Conservation (phyloP, 2,329 filamentous ascomycete species). For the Chaetothyriales sp. region DNA sequence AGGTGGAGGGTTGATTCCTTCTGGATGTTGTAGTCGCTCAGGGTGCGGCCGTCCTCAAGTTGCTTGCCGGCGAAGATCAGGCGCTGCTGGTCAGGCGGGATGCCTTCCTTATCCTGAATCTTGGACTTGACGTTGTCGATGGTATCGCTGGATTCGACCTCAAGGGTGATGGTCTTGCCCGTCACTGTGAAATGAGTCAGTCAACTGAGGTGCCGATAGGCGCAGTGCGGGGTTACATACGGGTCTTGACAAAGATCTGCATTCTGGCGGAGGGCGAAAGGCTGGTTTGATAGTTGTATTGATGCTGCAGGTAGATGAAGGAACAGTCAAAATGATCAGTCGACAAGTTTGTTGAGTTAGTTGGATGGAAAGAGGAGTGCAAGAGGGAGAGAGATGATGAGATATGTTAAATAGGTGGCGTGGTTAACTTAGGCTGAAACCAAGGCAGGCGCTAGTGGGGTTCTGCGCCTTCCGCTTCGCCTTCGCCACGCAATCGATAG, state of each 20-base stretch:
- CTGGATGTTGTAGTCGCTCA: constrained; percentile 43
- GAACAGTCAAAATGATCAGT: constrained; percentile 4
- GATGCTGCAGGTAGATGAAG: constrained; percentile 9
- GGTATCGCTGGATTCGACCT: constrained; percentile 34
- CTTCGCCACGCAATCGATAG: neutral
- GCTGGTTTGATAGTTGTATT: constrained; percentile 9
- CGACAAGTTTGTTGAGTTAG: neutral
- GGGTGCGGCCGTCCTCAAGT: constrained; percentile 41
- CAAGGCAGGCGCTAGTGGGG: neutral
- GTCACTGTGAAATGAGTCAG: constrained; percentile 37
- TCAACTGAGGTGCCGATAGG: constrained; percentile 11
- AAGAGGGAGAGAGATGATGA: constrained; percentile 9
- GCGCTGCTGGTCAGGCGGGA: constrained; percentile 43
- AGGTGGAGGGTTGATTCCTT: constrained; percentile 56
- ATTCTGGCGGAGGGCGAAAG: constrained; percentile 38
- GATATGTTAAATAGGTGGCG: constrained; percentile 2
- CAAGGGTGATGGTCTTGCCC: constrained; percentile 40
- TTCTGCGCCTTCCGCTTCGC: neutral
- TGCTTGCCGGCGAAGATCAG: constrained; percentile 45
- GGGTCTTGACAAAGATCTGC: constrained; percentile 98
- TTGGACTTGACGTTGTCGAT: constrained; percentile 44
- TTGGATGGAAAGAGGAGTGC: constrained; percentile 5
- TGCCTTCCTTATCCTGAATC: constrained; percentile 46
- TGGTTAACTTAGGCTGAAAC: neutral
- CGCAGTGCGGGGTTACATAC: constrained; percentile 41